These are phyloP conservation scores for Nyctanthes arbortristis DNA, from an alignment of 257 asterid species.

Conservation along the genomic window DNA sequence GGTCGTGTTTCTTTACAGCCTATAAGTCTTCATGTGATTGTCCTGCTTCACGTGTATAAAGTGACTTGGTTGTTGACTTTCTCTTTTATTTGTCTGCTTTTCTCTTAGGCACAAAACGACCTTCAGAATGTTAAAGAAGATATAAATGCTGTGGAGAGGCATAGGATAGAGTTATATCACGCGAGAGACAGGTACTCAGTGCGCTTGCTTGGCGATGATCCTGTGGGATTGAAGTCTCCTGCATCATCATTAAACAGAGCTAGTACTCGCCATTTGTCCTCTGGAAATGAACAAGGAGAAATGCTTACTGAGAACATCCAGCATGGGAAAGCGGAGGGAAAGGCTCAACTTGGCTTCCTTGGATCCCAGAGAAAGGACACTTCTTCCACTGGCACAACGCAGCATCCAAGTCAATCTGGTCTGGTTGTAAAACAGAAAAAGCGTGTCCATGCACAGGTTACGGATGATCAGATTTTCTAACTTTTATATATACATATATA, in stretches of 20 bases:
- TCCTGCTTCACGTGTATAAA: not conserved
- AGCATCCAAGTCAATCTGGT: constrained; percentile 61
- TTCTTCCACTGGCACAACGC: constrained; percentile 53
- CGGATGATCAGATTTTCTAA: constrained; percentile 20
- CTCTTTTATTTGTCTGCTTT: constrained; percentile 11
- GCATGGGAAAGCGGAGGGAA: constrained; percentile 48
- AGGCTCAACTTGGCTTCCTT: constrained; percentile 35
- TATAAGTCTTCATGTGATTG: not conserved
- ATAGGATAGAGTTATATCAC: constrained; percentile 60
- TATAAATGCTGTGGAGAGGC: constrained; percentile 65
- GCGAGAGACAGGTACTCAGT: constrained; percentile 70
- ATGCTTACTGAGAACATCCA: constrained; percentile 41
- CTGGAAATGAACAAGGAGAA: constrained; percentile 53
- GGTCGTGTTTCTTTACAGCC: not conserved
- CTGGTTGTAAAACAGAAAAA: constrained; percentile 66
- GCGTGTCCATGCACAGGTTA: constrained; percentile 81
- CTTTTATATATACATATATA: constrained; percentile 7
- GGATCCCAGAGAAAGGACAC: constrained; percentile 52
- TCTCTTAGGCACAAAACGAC: constrained; percentile 60
- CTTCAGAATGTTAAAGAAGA: constrained; percentile 68
- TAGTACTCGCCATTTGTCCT: constrained; percentile 43
- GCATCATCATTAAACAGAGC: constrained; percentile 50
- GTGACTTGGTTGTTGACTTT: not conserved
- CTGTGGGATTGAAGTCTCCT: constrained; percentile 42
- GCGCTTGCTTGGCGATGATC: constrained; percentile 56